These are phyloP conservation scores for Tricholoma sp. DNA, from an alignment of 768 basidiomycete genomes.

Conservation along the genomic window DNA sequence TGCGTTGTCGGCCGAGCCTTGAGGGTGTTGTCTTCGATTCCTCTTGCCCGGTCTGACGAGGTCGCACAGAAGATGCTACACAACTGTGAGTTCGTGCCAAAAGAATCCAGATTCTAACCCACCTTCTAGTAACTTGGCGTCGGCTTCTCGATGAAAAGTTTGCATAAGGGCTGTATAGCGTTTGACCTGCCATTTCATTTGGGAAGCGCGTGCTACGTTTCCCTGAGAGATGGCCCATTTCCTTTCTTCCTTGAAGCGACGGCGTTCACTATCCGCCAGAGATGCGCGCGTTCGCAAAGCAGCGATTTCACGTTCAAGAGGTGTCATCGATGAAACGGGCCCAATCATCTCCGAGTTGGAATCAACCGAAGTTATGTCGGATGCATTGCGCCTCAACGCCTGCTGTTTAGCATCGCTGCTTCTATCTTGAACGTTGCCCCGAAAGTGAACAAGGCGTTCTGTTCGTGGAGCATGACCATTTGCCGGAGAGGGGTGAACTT, in stretches of 20 bases:
- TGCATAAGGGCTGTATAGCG: constrained; percentile 75
- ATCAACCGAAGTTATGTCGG: constrained; percentile 67
- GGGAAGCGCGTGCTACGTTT: constrained; percentile 64
- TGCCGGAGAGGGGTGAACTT: constrained; percentile 13
- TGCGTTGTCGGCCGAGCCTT: constrained; percentile 11
- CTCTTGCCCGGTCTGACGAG: constrained; percentile 18
- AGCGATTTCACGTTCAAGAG: constrained; percentile 70
- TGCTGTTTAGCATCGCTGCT: constrained; percentile 25
- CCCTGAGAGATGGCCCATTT: constrained; percentile 84
- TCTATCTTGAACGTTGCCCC: constrained; percentile 33
- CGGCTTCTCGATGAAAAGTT: constrained; percentile 76
- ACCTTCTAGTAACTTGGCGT: constrained; percentile 65
- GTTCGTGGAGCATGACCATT: constrained; percentile 19
- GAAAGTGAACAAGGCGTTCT: constrained; percentile 44
- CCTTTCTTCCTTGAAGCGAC: constrained; percentile 79
- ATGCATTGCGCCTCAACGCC: constrained; percentile 30
- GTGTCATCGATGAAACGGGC: constrained; percentile 51
- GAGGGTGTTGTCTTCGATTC: constrained; percentile 18
- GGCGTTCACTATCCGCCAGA: constrained; percentile 76
- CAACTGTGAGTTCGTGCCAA: background rate
- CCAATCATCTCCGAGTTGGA: constrained; percentile 64
- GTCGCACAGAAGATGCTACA: constrained; percentile 12
- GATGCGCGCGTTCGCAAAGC: constrained; percentile 71
- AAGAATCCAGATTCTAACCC: constrained; percentile 8
- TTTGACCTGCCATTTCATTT: constrained; percentile 83